These are phyloP conservation scores for Theobroma grandiflorum DNA, from an alignment of 441 rosid genomes.

Conservation along the genomic window DNA sequence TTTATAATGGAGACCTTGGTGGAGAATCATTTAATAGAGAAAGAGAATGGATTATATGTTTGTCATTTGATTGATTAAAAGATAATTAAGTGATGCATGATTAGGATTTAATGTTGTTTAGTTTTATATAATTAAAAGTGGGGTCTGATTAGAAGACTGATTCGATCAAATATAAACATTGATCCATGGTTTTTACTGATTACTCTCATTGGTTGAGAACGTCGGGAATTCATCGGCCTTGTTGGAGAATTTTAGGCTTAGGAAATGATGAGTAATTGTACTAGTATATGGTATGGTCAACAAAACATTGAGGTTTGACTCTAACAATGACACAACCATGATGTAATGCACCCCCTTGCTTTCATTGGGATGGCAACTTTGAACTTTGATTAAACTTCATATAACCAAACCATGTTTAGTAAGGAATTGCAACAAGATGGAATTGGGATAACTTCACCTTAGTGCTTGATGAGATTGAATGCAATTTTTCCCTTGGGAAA, in stretches of 20 bases:
- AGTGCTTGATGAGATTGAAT: too few species aligned
- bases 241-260: constrained; percentile 18
- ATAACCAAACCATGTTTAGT: too few species aligned
- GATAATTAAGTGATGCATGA: constrained; percentile 35
- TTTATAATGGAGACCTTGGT: constrained; percentile 30
- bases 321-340: background rate
- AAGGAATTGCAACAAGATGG: too few species aligned
- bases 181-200: background rate
- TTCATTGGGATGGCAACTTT: too few species aligned
- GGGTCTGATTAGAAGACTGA: constrained; percentile 10
- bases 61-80: constrained; percentile 41
- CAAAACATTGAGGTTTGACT: background rate
- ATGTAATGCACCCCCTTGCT: background rate
- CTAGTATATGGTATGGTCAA: background rate
- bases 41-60: constrained; percentile 37
- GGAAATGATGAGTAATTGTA: background rate
- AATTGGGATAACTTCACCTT: too few species aligned
- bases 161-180: background rate
- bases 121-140: background rate
- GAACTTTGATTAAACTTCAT: too few species aligned
- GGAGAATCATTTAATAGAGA: constrained; percentile 19
- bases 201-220: background rate
- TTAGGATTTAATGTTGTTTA: constrained; percentile 4
- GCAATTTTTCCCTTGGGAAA: too few species aligned
- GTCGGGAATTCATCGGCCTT: background rate